Base-by-base conservation (phyloP, 208 protist genomes). In the Acanthamoeba quina region DNA sequence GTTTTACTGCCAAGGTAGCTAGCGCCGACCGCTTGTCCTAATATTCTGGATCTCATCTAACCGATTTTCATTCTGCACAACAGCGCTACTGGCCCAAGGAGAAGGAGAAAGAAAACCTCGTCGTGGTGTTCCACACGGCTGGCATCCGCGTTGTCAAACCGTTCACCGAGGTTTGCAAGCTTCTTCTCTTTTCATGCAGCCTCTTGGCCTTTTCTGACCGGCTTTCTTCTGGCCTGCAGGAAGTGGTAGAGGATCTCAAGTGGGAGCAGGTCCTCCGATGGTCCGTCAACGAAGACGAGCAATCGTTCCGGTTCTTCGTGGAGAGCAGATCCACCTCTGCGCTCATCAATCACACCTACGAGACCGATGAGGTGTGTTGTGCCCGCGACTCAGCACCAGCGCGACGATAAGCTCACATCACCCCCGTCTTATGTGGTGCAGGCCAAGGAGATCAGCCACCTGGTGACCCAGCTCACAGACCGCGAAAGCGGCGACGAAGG, bases 281-380 rank as follows among this genome's bases (percentile, higher is more conserved):
- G 72, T 29, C 7, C 7, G 17, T 17, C 6, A 44, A 80, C n/a
- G 37, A 80, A 47, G 72, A 80, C 17, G 72, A 80, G 41, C 31
- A 44, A 17, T 13, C 21, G 37, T 80, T 80, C 72, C 31, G 44
- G 15, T 80, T 80, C 72, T 80, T 52, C 21, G 72, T 80, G 0
- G 72, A 80, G 72, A 80, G 41, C 44, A 80, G 44, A 52, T 31
- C 72, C 21, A 80, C 37, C 15, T 49, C 44, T 3, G 37, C 31
- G 5, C 72, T 80, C 44, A 52, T 80, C 72, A 44, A 80, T 9
- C 72, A 80, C 72, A 80, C 44, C 72, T 80, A 80, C 72, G 72
- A 80, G 19, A 21, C 37, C 9, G 72, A 80, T 1, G 24, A 80
- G 3, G 72, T 76, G 13, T 19, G 37, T 44, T 7, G n/a, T 52